Percentiles rank a stretch among this genome's conserved stretches.
phyloP scores from a whole-genome alignment of 306 rosid species.

The Quercus robur region DNA sequence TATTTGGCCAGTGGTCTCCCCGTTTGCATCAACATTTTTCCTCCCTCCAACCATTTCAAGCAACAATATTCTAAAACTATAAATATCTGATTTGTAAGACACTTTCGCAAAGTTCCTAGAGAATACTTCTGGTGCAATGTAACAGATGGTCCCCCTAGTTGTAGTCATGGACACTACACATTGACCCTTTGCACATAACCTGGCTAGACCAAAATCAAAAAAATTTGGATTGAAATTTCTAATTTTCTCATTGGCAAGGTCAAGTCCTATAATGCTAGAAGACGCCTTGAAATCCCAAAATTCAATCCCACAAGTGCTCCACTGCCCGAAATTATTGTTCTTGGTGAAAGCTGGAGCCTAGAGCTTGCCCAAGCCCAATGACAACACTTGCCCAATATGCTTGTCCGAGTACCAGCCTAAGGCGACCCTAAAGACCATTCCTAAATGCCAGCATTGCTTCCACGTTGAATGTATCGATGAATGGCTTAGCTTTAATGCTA shows the following conservation, averaged over 20 bases:
- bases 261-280: constrained; percentile 14
- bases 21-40: neutral
- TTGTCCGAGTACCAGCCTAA: constrained; percentile 52
- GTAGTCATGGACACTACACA: neutral
- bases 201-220: neutral
- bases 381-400: constrained; percentile 56
- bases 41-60: neutral
- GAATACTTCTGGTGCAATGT: neutral
- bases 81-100: neutral
- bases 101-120: neutral
- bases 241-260: constrained; percentile 23
- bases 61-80: neutral
- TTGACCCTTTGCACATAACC: neutral
- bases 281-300: constrained; percentile 22
- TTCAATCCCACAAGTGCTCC: constrained; percentile 33
- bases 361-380: constrained; percentile 39
- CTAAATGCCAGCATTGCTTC: too few species aligned
- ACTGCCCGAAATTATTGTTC: constrained; percentile 29
- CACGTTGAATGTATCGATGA: too few species aligned
- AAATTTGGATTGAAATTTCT: neutral
- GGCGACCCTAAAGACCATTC: too few species aligned
- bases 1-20: neutral
- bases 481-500: too few species aligned
- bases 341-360: constrained; percentile 33
- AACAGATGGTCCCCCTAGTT: neutral